Evolutionary conservation across 1,284 basidiomycete genomes (phyloP).

Genomic region (Naganishia liquefaciens): DNA sequence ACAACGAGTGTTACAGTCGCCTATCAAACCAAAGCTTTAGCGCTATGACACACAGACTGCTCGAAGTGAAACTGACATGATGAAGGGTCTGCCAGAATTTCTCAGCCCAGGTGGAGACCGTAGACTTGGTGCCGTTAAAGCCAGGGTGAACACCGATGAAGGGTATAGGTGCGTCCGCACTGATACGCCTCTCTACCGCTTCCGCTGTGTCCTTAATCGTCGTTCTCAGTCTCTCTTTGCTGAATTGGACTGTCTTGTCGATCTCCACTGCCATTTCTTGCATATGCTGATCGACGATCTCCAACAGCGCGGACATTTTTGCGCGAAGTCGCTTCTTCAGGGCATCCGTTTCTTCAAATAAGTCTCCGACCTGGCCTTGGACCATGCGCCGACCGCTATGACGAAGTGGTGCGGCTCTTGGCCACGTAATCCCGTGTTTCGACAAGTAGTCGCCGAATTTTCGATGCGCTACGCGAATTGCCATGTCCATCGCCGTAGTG

Average conservation of each 20-base stretch:
- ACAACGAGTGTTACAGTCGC: constrained; percentile 15
- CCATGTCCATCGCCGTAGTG: constrained; percentile 14
- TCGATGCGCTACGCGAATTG: not conserved
- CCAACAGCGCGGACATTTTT: constrained; percentile 11
- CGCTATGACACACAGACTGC: not conserved
- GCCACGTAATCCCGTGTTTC: not conserved
- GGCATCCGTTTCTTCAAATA: constrained; percentile 19
- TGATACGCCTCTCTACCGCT: constrained; percentile 74
- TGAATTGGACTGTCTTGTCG: constrained; percentile 8
- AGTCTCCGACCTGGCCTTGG: not conserved
- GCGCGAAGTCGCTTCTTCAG: constrained; percentile 9
- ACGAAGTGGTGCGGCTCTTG: not conserved
- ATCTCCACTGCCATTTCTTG: constrained; percentile 9
- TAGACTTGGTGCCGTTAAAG: constrained; percentile 8
- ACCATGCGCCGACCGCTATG: constrained; percentile 14
- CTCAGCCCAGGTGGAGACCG: constrained; percentile 24
- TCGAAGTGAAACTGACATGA: not conserved
- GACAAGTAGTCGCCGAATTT: not conserved
- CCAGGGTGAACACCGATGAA: constrained; percentile 1
- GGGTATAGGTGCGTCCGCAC: constrained; percentile 59
- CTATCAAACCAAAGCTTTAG: not conserved
- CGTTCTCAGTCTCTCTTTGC: constrained; percentile 45
- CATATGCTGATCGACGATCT: constrained; percentile 10
- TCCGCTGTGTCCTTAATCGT: constrained; percentile 82
- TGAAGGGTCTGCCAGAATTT: constrained; percentile 25